Conservation (phyloP, 352 stramenopile species). For the Globisporangium rhizosaccharum region DNA sequence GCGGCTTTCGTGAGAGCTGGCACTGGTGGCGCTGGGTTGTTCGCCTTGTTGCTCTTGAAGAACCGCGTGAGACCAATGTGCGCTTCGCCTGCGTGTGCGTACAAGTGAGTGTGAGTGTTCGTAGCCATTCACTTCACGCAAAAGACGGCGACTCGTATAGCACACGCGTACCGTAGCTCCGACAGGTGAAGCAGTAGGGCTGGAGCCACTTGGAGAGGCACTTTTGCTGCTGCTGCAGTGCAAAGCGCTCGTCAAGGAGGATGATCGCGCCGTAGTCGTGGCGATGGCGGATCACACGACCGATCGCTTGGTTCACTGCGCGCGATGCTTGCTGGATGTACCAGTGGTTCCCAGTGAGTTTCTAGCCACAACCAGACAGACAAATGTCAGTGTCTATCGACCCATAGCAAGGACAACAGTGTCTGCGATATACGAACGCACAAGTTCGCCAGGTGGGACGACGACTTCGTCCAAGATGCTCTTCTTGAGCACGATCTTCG, state of each 20-base stretch:
- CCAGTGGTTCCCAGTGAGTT: slow-evolving; percentile 95
- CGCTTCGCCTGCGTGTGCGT: slow-evolving; percentile 43
- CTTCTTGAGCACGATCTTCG: slow-evolving; percentile 97
- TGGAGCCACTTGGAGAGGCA: slow-evolving; percentile 96
- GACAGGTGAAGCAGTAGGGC: slow-evolving; percentile 58
- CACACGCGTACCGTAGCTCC: slow-evolving; percentile 51
- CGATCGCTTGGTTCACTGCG: slow-evolving; percentile 99
- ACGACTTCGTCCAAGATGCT: slow-evolving; percentile 90
- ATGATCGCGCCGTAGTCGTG: slow-evolving; percentile 98
- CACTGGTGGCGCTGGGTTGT: slow-evolving; percentile 14
- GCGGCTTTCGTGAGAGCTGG: slow-evolving; percentile 16
- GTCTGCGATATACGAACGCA: slow-evolving; percentile 12
- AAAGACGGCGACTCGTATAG: neutral
- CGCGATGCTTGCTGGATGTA: slow-evolving; percentile 98
- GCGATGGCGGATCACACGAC: slow-evolving; percentile 97
- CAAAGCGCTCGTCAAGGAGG: slow-evolving; percentile 96
- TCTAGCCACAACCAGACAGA: slow-evolving; percentile 25
- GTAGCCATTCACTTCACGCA: neutral
- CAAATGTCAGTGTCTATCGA: neutral
- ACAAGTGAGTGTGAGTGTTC: neutral
- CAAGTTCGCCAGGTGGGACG: slow-evolving; percentile 53
- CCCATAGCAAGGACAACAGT: neutral
- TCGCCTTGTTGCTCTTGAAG: slow-evolving; percentile 73
- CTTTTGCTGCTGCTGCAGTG: slow-evolving; percentile 82
- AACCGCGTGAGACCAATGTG: slow-evolving; percentile 81